Conservation (phyloP, 257 asterid genomes). For the Jacaranda copaia region DNA sequence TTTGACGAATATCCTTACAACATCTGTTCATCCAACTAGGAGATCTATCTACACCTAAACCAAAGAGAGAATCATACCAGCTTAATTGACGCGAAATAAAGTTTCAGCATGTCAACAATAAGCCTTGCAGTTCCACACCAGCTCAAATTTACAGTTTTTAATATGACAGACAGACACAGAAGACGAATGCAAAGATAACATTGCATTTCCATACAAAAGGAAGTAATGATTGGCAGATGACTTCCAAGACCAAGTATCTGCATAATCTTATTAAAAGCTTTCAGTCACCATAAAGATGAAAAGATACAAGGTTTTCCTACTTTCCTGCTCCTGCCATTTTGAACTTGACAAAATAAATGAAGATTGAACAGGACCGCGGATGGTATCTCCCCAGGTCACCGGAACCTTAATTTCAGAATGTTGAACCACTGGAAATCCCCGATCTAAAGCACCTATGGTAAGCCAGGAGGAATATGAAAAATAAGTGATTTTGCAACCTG, state of each 20-base stretch:
- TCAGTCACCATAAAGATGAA: slow-evolving; percentile 4
- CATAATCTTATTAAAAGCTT: neutral
- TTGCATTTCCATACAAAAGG: neutral
- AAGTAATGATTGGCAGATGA: neutral
- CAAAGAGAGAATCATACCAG: too few relatives aligned
- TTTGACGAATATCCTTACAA: neutral
- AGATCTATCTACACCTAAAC: too few relatives aligned
- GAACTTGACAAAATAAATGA: neutral
- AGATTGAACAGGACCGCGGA: neutral
- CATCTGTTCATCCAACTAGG: neutral
- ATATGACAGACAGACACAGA: neutral
- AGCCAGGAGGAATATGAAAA: slow-evolving; percentile 12
- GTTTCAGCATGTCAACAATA: neutral
- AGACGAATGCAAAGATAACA: neutral
- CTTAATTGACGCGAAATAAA: neutral
- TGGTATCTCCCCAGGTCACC: neutral
- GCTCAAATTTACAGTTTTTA: neutral
- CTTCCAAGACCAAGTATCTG: neutral
- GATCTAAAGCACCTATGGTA: slow-evolving; percentile 5
- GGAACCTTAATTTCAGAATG: neutral
- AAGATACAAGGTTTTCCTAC: neutral
- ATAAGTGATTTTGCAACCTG: neutral
- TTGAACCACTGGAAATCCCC: slow-evolving; percentile 1
- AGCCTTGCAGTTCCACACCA: neutral
- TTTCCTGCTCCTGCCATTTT: slow-evolving; percentile 2